Base-by-base conservation (phyloP, 2,329 filamentous ascomycete species). In the Trichoderma citrinoviride region DNA sequence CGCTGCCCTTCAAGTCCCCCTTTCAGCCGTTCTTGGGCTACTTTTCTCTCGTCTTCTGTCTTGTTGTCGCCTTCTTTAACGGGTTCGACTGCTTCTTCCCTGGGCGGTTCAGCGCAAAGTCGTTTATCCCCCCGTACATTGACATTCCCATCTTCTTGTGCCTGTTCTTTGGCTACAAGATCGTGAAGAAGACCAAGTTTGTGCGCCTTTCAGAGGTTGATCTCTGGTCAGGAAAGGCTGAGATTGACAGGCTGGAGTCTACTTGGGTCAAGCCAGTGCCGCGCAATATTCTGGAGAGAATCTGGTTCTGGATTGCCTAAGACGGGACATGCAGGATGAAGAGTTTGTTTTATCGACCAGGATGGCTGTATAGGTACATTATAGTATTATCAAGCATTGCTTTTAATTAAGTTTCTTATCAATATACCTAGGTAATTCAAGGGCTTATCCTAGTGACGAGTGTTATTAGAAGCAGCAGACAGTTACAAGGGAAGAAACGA, bases 11-110 rank as follows among this genome's bases (percentile, higher is more conserved):
- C 77, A 87, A 83, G 66, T 83, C 86, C 3, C 82, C 81, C 21
- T 79, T 85, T 67, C 89, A 93, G 77, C 90, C 90, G 2, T 92
- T 85, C 72, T 79, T 87, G 4, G 89, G 89, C 2, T 93, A 76
- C 55, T 85, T 87, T 64, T 83, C 87, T 1, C 77, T 91, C 5
- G 74, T 78, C 2, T 87, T 85, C 63, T 90, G 87, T 44, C 79
- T 83, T 27, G 72, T 89, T 41, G 88, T 93, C 78, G 85, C 87
- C 1, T 81, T 92, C 66, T 88, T 92, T 43, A 88, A 89, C 49
- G 90, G 90, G 0, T 93, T 91, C 68, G 82, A 88, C 1, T 87
- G 90, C 5, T 93, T 93, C 72, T 80, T 91, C 66, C 86, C 87
- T 0, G 77, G 81, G 15, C 73, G 74, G 40, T 80, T 78, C 47